phyloP scores from a whole-genome alignment of 169 alveolate species.

The Sarcocystis neurona region DNA sequence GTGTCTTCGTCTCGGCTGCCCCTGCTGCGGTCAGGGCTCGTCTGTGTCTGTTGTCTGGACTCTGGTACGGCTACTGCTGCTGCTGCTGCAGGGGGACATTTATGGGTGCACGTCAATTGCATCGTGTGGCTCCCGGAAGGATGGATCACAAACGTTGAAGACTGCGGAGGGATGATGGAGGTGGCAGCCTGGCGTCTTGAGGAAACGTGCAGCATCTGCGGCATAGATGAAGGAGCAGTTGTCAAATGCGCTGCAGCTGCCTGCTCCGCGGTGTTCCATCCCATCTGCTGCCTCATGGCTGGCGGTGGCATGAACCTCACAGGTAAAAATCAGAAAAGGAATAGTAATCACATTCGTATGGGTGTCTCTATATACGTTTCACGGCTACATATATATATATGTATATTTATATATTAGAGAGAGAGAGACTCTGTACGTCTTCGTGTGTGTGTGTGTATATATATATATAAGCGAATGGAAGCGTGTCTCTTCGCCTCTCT shows the following conservation, averaged over 20 bases:
- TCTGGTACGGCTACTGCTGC: too few relatives aligned
- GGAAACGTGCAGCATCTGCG: not conserved
- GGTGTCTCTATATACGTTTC: not conserved
- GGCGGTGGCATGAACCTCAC: slow-evolving; percentile 48
- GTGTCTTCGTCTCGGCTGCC: too few relatives aligned
- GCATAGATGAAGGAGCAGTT: not conserved
- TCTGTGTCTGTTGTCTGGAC: too few relatives aligned
- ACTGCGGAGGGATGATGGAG: not conserved
- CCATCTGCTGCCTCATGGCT: slow-evolving; percentile 29
- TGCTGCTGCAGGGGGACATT: not conserved
- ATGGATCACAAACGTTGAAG: not conserved
- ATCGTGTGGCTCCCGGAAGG: slow-evolving; percentile 41
- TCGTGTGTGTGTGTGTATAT: not conserved
- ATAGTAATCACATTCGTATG: too few relatives aligned
- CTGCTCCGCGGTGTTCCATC: slow-evolving; percentile 28
- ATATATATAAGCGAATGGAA: not conserved
- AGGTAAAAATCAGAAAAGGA: slow-evolving; percentile 24
- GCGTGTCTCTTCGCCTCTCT: not conserved
- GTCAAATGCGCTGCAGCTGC: not conserved
- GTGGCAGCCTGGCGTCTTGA: not conserved
- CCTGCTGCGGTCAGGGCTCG: too few relatives aligned
- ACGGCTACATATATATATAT: not conserved
- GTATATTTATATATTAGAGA: not conserved
- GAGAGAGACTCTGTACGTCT: not conserved
- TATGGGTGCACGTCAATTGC: slow-evolving; percentile 31